Conservation (phyloP, 2,329 filamentous ascomycete species). For the Lachnellula occidentalis region DNA sequence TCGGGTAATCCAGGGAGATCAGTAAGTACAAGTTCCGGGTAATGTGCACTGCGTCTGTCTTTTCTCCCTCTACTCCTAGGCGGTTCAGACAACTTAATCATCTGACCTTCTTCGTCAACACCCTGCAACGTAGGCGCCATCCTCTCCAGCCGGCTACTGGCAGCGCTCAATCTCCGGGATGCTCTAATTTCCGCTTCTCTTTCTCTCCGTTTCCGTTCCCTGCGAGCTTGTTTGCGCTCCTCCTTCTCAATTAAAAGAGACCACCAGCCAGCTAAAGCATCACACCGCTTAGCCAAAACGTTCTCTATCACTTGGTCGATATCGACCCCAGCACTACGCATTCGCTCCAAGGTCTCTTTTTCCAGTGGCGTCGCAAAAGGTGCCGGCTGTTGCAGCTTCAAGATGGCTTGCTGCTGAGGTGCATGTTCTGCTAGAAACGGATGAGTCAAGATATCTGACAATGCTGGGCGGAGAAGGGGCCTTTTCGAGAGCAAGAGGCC, state of each 20-base stretch:
- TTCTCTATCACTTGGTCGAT: conserved; percentile 94
- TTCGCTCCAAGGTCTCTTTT: conserved; percentile 84
- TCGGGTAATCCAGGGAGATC: conserved; percentile 78
- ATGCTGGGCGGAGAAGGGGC: conserved; percentile 71
- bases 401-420: conserved; percentile 79
- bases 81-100: conserved; percentile 40
- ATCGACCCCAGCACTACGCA: conserved; percentile 90
- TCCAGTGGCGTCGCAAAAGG: conserved; percentile 84
- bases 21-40: conserved; percentile 57
- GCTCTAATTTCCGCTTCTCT: conserved; percentile 76
- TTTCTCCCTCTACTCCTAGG: conserved; percentile 70
- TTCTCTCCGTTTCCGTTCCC: conserved; percentile 79
- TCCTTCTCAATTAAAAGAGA: conserved; percentile 91
- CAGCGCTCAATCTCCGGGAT: conserved; percentile 76
- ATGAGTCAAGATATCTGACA: conserved; percentile 82
- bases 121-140: conserved; percentile 72
- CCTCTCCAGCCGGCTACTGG: conserved; percentile 79
- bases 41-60: conserved; percentile 67
- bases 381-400: conserved; percentile 73
- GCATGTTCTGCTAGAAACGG: conserved; percentile 85
- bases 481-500: conserved; percentile 83
- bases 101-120: conserved; percentile 68
- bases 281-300: conserved; percentile 83
- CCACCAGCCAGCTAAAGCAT: conserved; percentile 94
- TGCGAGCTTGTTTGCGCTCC: conserved; percentile 72